Evolutionary conservation across 2,329 filamentous ascomycete genomes (phyloP), one percentile per base, ranked within the genome.

Genomic region (Alternaria conjuncta): DNA sequence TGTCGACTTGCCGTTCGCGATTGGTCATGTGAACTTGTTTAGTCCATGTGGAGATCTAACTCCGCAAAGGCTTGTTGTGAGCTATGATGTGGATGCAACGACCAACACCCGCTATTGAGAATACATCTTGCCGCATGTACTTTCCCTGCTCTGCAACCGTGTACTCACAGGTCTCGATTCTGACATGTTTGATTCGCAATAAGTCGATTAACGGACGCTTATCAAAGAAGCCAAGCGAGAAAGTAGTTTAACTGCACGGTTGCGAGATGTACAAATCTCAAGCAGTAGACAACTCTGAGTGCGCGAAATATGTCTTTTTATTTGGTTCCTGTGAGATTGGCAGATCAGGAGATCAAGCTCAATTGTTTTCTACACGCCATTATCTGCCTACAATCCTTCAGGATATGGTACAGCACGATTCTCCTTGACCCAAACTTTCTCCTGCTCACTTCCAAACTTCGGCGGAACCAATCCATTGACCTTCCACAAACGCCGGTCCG

Each of bases 401-500:
- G 15, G 8, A 36, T 36, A 36, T n/a, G 32, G 32, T 36, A 63
- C 56, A 23, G 64, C 36, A 21, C 57, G 57, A 12, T 74, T 73
- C 53, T 71, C 68, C 41, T 58, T 69, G 20, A 56, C 50, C 80
- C 81, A 82, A 1, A 72, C 70, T 63, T 71, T 69, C 62, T 71
- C 69, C 4, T 53, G 67, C 41, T 80, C 78, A 54, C 79, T 81
- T 51, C 60, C 64, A 18, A 57, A 76, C 13, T 70, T 69, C 6
- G 81, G 81, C 6, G 81, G 71, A 36, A 69, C 64, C 21, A 82
- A n/a, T 5, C 79, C 82, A 45, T 84, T 79, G n/a, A 84, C 71
- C 66, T 78, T 80, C 82, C 83, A 85, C 47, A 84, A 60, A 20
- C 71, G 70, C 25, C 80, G 66, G 25, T 81, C 78, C n/a, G 81